Conservation (phyloP, 2,329 filamentous ascomycete species). For the Penicillium sumatraense region DNA sequence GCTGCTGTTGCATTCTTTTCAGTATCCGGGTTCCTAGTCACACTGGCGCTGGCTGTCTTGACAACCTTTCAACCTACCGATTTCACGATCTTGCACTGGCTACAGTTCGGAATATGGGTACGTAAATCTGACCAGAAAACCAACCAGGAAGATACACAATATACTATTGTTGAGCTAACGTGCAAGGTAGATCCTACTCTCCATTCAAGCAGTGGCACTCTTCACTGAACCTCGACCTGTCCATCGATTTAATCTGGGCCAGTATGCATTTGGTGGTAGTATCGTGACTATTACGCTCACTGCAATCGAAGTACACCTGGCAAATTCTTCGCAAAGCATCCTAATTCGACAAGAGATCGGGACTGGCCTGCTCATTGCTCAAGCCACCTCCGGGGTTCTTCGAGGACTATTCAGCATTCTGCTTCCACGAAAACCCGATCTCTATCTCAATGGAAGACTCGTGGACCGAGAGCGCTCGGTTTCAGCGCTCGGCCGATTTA, state of each 20-base stretch:
- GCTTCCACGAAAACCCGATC: conserved; percentile 69
- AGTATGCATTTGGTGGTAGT: conserved; percentile 37
- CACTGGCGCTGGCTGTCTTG: conserved; percentile 62
- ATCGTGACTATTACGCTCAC: conserved; percentile 27
- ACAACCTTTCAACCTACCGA: conserved; percentile 45
- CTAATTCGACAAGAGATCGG: conserved; percentile 24
- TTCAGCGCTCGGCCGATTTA: conserved; percentile 65
- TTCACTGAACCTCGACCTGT: conserved; percentile 39
- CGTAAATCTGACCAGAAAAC: conserved; percentile 34
- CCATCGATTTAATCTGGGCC: conserved; percentile 36
- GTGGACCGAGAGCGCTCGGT: conserved; percentile 69
- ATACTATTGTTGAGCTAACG: neutral
- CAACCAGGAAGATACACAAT: neutral
- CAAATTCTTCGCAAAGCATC: conserved; percentile 28
- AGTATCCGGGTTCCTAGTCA: conserved; percentile 58
- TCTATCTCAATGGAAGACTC: conserved; percentile 61
- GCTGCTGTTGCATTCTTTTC: conserved; percentile 59
- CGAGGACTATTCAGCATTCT: conserved; percentile 49
- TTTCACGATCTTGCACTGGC: conserved; percentile 62
- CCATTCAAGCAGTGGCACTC: conserved; percentile 39
- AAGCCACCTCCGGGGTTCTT: conserved; percentile 47
- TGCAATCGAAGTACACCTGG: conserved; percentile 34
- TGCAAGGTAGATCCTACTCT: conserved; percentile 32
- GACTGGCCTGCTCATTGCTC: conserved; percentile 54
- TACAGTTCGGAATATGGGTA: conserved; percentile 67